A percentile compares a stretch with the other conserved stretches of the same genome.
Evolutionary conservation across 805 yeast species (phyloP).

Genomic region (Barnettozyma populi): DNA sequence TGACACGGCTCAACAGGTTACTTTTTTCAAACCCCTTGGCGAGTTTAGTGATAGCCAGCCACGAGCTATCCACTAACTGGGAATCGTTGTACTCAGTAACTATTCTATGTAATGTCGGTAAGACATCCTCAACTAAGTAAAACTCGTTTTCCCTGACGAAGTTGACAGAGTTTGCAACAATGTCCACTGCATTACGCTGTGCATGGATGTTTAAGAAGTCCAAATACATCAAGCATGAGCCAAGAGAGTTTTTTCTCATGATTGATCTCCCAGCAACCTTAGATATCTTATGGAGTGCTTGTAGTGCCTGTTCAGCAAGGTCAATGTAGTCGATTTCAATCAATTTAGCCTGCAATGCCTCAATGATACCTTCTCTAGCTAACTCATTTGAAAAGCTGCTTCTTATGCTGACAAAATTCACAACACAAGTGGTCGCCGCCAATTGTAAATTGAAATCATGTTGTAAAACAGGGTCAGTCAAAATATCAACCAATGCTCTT

Average conservation of each 20-base stretch:
- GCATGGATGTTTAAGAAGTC: slow-evolving; percentile 90
- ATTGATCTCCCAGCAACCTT: slow-evolving; percentile 45
- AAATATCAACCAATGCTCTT: slow-evolving; percentile 46
- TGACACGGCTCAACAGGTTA: slow-evolving; percentile 42
- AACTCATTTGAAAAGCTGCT: slow-evolving; percentile 58
- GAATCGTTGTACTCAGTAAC: slow-evolving; percentile 54
- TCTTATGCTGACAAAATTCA: slow-evolving; percentile 72
- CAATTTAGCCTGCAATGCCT: slow-evolving; percentile 58
- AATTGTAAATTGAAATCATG: slow-evolving; percentile 77
- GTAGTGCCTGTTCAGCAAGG: slow-evolving; percentile 85
- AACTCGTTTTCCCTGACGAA: slow-evolving; percentile 41
- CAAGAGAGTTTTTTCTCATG: slow-evolving; percentile 54
- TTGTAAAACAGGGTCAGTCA: slow-evolving; percentile 50
- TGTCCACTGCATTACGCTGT: slow-evolving; percentile 72
- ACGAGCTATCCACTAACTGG: slow-evolving; percentile 55
- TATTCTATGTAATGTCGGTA: slow-evolving; percentile 50
- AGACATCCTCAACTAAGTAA: slow-evolving; percentile 45
- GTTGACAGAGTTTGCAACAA: slow-evolving; percentile 65
- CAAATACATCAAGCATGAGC: slow-evolving; percentile 62
- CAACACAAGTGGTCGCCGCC: slow-evolving; percentile 77
- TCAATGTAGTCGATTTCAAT: slow-evolving; percentile 80
- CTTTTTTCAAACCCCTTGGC: slow-evolving; percentile 42
- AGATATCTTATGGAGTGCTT: slow-evolving; percentile 64
- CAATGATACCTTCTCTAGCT: slow-evolving; percentile 60
- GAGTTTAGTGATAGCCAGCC: slow-evolving; percentile 58